Base-by-base conservation (phyloP, 768 basidiomycete genomes). In the Phanerodontia chrysosporium region DNA sequence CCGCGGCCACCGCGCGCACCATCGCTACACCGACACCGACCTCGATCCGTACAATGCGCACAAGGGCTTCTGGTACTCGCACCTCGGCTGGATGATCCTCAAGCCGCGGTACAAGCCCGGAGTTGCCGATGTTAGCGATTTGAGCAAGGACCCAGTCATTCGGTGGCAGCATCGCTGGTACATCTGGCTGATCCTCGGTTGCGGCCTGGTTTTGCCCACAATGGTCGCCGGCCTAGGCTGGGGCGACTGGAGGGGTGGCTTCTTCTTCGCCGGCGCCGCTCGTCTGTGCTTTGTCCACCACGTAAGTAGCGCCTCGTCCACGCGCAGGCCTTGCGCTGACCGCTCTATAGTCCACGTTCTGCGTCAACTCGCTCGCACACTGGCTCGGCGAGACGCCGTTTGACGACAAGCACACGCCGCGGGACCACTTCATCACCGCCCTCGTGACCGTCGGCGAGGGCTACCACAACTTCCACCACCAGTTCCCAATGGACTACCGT, bases 401-500 rank as follows among this genome's bases (percentile, higher is more conserved):
- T 68, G 94, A 96, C 74, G 92, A 95, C 83, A 95, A 95, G 77
- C 92, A 95, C 73, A 90, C 92, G 9, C 94, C 95, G 18, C 82
- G 88, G 54, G 93, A 96, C 73, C 94, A 95, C 73, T 70, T 94
- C 60, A 70, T 95, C 70, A 95, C 94, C 29, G 95, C 95, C 2
- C 77, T 97, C 29, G 87, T 85, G 61, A 97, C 95, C 36, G 87
- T 95, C 67, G 95, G 95, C 55, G 95, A 98, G 73, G 95, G 95
- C 16, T 98, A 98, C 78, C 95, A 98, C 80, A 98, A 98, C 75
- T 96, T 96, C 84, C 95, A 98, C 76, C 95, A 98, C 69, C 85
- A 87, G 69, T 96, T 96, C 83, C 95, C 95, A 7, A 93, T 93
- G 90, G 95, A 98, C 73, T 98, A 95, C 78, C 84, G 95, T 25